Base-by-base conservation (phyloP, 78 protist genomes). In the Pirum gemmata region DNA sequence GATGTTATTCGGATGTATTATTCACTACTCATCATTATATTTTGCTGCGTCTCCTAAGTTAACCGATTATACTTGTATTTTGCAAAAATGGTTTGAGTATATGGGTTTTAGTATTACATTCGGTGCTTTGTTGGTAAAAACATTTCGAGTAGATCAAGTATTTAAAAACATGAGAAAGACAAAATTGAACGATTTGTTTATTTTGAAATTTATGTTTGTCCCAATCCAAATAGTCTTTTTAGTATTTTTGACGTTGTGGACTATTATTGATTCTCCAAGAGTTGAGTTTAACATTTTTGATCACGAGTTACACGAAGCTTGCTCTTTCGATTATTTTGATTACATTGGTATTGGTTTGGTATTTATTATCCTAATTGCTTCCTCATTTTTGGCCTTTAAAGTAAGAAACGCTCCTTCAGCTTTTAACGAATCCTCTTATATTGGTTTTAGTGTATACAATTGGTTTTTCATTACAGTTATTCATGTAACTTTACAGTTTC, bases 381-480 rank as follows among this genome's bases (percentile, higher is more conserved):
- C 86, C 25, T 41, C 86, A 33, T 33, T 82, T 31, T 39, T 82
- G 67, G 86, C 86, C 67, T 82, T 82, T 61, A 82, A 82, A 39
- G 86, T 82, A 35, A 31, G 86, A 31, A 82, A 82, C 86, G 86
- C 86, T 37, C 86, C 86, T 61, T 82, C 86, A 39, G 41, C 86
- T 27, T 82, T 82, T 61, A 82, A 82, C 67, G 86, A 82, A 82
- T 26, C 86, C 29, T 33, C 86, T 27, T 73, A 33, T 82, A 82
- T 82, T 0, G 35, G 79, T 37, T 21, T n/a, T 29, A 61, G 79
- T 34, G 86, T 82, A 5, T 82, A 82, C 86, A 82, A 82, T 82
- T 82, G 86, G 86, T n/a, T 82, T 31, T 26, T 82, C 79, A 35
- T 82, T 31, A 61, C 34, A 21, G 21, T 35, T 31, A 61, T 82